phyloP scores from a whole-genome alignment of 2,329 filamentous ascomycete genomes.

The Botryotinia calthae region DNA sequence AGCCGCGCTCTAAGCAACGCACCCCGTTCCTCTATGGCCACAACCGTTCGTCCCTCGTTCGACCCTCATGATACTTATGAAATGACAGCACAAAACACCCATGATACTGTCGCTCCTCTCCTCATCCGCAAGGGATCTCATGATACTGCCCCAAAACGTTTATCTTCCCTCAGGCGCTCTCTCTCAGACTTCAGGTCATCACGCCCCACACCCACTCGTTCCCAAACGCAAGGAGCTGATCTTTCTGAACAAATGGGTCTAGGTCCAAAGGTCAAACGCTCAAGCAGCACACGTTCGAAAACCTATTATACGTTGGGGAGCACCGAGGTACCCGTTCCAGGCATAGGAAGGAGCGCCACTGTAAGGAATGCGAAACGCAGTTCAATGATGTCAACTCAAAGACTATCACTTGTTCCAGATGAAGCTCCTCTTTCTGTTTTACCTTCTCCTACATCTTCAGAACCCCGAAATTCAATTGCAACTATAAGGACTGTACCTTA shows the following conservation, averaged over 20 bases:
- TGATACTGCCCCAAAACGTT: neutral
- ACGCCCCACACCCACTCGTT: neutral
- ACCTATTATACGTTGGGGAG: slow-evolving; percentile 9
- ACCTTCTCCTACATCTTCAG: neutral
- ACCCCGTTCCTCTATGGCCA: neutral
- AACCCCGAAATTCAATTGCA: neutral
- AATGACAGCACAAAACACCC: neutral
- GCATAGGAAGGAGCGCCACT: neutral
- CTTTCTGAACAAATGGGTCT: neutral
- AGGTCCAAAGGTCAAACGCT: neutral
- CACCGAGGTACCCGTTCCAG: neutral
- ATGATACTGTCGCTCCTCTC: slow-evolving; percentile 1
- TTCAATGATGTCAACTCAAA: neutral
- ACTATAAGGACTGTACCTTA: neutral
- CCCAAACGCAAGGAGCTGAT: neutral
- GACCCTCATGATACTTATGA: neutral
- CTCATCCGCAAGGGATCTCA: neutral
- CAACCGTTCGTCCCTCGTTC: neutral
- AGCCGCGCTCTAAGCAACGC: neutral
- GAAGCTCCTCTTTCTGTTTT: neutral
- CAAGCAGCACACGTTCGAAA: neutral
- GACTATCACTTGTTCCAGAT: neutral
- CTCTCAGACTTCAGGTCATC: slow-evolving; percentile 2
- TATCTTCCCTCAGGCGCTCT: slow-evolving; percentile 7
- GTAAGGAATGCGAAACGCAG: neutral